phyloP scores from a whole-genome alignment of 805 yeast species.

The Teunomyces atbi region DNA sequence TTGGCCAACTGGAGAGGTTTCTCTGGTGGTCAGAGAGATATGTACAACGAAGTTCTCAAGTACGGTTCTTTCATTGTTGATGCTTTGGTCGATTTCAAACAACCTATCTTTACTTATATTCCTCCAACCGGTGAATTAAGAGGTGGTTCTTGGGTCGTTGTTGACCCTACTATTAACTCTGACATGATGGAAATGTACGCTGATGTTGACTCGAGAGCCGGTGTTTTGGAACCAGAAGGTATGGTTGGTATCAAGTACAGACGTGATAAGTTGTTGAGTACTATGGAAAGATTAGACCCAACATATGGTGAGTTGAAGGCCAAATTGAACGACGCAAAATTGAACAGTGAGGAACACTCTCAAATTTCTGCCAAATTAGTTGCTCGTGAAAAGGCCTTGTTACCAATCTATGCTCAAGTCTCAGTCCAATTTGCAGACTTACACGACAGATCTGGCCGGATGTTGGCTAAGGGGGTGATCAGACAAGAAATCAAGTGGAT shows the following conservation, averaged over 20 bases:
- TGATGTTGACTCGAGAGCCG: slow-evolving; percentile 91
- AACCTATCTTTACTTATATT: slow-evolving; percentile 94
- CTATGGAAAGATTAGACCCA: slow-evolving; percentile 87
- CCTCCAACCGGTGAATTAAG: slow-evolving; percentile 98
- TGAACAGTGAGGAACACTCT: slow-evolving; percentile 65
- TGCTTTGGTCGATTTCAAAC: slow-evolving; percentile 92
- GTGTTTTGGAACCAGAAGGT: slow-evolving; percentile 98
- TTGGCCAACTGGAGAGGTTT: slow-evolving; percentile 99
- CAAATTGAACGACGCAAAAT: slow-evolving; percentile 50
- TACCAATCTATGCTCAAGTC: slow-evolving; percentile 89
- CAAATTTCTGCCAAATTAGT: slow-evolving; percentile 62
- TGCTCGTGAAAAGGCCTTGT: slow-evolving; percentile 73
- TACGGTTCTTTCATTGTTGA: slow-evolving; percentile 97
- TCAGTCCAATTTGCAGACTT: slow-evolving; percentile 96
- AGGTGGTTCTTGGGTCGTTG: slow-evolving; percentile 99
- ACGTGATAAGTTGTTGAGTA: slow-evolving; percentile 84
- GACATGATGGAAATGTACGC: slow-evolving; percentile 99
- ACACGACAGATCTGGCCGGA: slow-evolving; percentile 96
- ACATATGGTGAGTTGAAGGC: slow-evolving; percentile 67
- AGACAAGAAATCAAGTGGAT: slow-evolving; percentile 82
- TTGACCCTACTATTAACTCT: slow-evolving; percentile 94
- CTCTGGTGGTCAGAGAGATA: slow-evolving; percentile 99
- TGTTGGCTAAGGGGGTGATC: slow-evolving; percentile 92
- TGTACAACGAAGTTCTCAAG: slow-evolving; percentile 97
- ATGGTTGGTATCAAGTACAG: slow-evolving; percentile 98